Evolutionary conservation across 306 rosid genomes (phyloP), one percentile per base, ranked within the genome.

Genomic region (Pachyrhizus erosus): DNA sequence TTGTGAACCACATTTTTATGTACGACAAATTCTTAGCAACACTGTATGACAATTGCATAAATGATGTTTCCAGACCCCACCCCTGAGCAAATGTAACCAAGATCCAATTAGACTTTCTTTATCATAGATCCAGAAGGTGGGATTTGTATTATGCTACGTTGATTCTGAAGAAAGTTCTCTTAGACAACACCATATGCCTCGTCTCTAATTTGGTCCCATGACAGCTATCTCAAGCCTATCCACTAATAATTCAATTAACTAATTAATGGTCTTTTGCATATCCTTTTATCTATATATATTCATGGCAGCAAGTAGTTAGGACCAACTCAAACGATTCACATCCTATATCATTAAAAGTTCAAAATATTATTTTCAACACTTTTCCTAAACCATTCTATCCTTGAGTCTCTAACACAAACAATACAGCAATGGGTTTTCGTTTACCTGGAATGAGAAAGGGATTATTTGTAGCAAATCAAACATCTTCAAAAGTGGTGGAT

Each of bases 351-450:
- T 51, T 18, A 20, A 5, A 45, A 80, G 52, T 80, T 18, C 39
- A 5, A 45, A n/a, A n/a, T n/a, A n/a, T n/a, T 80, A 45, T 82
- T 88, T 2, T 31, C 83, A 76, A 14, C 0, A 84, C 9, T 14
- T 61, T 0, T 4, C 14, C 0, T 26, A 1, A 27, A 60, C 34
- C 3, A 0, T 61, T 61, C 9, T 27, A 9, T 27, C 14, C 39
- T 61, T n/a, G n/a, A n/a, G n/a, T n/a, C n/a, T n/a, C n/a, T n/a
- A n/a, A n/a, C n/a, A n/a, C 40, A 61, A 61, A 13, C 20, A 27
- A 26, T 3, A 61, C 20, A 4, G 1, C 9, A 26, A 61, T 61
- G 68, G 68, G 68, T 26, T 61, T 61, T 5, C 12, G 20, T 14
- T 14, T 61, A 27, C 20, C 68, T 27, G 20, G 8, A 5, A 27